phyloP scores from a whole-genome alignment of 23 red algal species.

The Gracilaria caudata region DNA sequence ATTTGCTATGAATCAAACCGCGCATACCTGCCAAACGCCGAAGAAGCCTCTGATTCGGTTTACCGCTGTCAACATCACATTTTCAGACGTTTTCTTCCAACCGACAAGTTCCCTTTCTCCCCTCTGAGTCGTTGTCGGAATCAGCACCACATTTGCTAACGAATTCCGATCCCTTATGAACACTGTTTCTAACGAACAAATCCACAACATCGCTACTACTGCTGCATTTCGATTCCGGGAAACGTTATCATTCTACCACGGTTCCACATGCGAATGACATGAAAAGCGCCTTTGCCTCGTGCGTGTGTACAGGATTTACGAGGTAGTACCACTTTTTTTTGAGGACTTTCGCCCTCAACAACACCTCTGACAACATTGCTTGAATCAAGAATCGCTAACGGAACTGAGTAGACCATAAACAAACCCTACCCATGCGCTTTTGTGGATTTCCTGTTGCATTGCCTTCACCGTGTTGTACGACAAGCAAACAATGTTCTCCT shows the following conservation, averaged over 20 bases:
- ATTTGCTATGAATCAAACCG: not conserved
- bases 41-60: conserved; percentile 9
- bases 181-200: not conserved
- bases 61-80: not conserved
- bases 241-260: not conserved
- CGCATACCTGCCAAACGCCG: not conserved
- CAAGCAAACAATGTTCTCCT: too few relatives aligned
- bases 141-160: not conserved
- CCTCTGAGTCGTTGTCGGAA: not conserved
- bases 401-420: conserved; percentile 14
- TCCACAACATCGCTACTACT: not conserved
- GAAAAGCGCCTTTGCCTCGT: conserved; percentile 6
- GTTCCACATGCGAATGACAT: not conserved
- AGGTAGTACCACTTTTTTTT: not conserved
- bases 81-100: not conserved
- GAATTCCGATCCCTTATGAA: not conserved
- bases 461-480: too few relatives aligned
- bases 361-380: not conserved
- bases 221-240: not conserved
- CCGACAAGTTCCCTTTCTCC: not conserved
- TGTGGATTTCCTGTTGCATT: not conserved
- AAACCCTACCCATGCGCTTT: not conserved
- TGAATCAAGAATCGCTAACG: conserved; percentile 7
- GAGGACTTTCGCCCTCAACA: not conserved
- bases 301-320: not conserved